Conservation (phyloP, 768 basidiomycete species). For the Lentinula detonsa region DNA sequence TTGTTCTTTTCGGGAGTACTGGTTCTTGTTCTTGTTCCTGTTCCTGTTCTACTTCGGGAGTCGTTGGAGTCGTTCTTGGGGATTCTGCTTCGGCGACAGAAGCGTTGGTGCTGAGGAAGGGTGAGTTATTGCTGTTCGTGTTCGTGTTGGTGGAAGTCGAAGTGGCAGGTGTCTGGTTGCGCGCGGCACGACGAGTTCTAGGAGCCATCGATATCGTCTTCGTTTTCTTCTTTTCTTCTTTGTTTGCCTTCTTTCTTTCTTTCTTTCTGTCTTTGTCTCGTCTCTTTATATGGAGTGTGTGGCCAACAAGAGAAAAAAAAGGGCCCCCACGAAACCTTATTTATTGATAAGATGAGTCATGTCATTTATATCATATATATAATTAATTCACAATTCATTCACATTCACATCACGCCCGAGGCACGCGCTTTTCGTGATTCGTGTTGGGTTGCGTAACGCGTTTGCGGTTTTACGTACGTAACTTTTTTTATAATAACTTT, state of each 20-base stretch:
- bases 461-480: too few species aligned
- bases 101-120: constrained; percentile 13
- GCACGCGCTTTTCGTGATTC: neutral
- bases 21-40: constrained; percentile 12
- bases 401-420: neutral
- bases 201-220: constrained; percentile 9
- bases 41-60: too few species aligned
- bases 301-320: neutral
- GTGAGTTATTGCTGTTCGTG: constrained; percentile 6
- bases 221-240: neutral
- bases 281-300: too few species aligned
- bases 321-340: neutral
- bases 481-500: too few species aligned
- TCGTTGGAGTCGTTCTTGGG: constrained; percentile 9
- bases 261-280: too few species aligned
- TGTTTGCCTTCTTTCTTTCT: too few species aligned
- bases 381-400: too few species aligned
- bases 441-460: neutral
- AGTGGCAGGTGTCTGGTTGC: constrained; percentile 8
- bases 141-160: constrained; percentile 13
- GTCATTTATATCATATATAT: too few species aligned
- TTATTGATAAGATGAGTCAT: neutral
- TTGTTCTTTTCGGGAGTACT: neutral
- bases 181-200: constrained; percentile 11
- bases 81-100: constrained; percentile 12